These are phyloP conservation scores for Clarireedia sp. DNA, from an alignment of 2,329 filamentous ascomycete species.

Conservation along the genomic window DNA sequence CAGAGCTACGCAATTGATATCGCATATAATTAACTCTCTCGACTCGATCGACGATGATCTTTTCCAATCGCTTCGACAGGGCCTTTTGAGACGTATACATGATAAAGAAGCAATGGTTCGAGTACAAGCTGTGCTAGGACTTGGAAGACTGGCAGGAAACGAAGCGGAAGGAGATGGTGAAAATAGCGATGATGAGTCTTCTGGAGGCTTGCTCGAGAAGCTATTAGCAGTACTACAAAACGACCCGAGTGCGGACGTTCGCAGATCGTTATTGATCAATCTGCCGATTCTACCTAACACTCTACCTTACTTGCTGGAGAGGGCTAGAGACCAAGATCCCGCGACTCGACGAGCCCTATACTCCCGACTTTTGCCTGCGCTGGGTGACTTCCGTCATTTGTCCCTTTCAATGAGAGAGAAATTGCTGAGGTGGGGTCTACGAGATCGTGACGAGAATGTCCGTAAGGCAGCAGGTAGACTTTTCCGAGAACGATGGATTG, in stretches of 20 bases:
- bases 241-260: conserved; percentile 87
- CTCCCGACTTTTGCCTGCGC: conserved; percentile 72
- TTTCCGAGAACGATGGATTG: conserved; percentile 95
- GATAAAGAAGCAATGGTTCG: conserved; percentile 93
- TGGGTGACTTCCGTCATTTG: conserved; percentile 91
- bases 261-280: conserved; percentile 80
- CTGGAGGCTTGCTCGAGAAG: conserved; percentile 68
- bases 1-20: conserved; percentile 79
- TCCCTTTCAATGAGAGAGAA: conserved; percentile 94
- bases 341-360: conserved; percentile 81
- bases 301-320: conserved; percentile 79
- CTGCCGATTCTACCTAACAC: conserved; percentile 79
- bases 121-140: conserved; percentile 81
- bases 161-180: conserved; percentile 63
- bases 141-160: conserved; percentile 77
- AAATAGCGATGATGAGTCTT: conserved; percentile 60
- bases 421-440: conserved; percentile 84
- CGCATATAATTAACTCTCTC: conserved; percentile 86
- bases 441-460: conserved; percentile 90
- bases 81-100: conserved; percentile 74
- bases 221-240: conserved; percentile 85
- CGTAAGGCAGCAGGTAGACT: conserved; percentile 83
- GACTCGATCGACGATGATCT: conserved; percentile 88
- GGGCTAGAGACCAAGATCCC: conserved; percentile 81
- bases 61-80: conserved; percentile 73